Conservation (phyloP, 768 basidiomycete species). For the Pholiota molesta region DNA sequence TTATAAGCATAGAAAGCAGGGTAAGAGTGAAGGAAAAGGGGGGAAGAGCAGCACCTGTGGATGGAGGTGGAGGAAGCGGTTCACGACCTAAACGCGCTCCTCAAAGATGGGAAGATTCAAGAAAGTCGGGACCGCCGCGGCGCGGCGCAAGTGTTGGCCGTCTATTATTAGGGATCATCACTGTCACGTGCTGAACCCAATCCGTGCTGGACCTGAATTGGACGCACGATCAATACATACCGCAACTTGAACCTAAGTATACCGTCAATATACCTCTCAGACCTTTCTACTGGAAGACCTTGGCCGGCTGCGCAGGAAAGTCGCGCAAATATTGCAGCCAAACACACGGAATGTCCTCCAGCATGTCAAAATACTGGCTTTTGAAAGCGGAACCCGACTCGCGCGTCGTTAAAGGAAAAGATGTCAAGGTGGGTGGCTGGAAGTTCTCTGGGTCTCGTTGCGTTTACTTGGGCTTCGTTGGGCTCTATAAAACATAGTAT, state of each 20-base stretch:
- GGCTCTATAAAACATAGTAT: neutral
- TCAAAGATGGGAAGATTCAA: too few species aligned
- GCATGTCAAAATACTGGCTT: slow-evolving; percentile 57
- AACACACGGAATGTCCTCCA: neutral
- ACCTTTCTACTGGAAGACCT: neutral
- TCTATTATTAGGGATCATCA: neutral
- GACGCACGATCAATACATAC: neutral
- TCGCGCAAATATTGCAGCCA: neutral
- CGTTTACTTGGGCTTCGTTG: neutral
- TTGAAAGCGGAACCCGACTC: slow-evolving; percentile 89
- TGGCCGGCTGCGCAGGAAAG: neutral
- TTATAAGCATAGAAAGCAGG: too few species aligned
- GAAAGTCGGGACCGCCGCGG: too few species aligned
- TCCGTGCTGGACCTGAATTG: neutral
- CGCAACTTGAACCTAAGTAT: neutral
- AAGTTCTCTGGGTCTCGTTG: neutral
- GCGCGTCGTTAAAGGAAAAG: slow-evolving; percentile 82
- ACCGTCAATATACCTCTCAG: neutral
- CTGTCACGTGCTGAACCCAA: neutral
- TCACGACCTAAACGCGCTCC: too few species aligned
- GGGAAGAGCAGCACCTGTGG: too few species aligned
- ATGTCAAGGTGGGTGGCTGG: slow-evolving; percentile 64
- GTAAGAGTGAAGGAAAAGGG: too few species aligned
- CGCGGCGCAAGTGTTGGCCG: neutral
- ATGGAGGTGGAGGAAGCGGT: too few species aligned